phyloP scores from a whole-genome alignment of 139 green algal genomes.

The Chlorella sp. region DNA sequence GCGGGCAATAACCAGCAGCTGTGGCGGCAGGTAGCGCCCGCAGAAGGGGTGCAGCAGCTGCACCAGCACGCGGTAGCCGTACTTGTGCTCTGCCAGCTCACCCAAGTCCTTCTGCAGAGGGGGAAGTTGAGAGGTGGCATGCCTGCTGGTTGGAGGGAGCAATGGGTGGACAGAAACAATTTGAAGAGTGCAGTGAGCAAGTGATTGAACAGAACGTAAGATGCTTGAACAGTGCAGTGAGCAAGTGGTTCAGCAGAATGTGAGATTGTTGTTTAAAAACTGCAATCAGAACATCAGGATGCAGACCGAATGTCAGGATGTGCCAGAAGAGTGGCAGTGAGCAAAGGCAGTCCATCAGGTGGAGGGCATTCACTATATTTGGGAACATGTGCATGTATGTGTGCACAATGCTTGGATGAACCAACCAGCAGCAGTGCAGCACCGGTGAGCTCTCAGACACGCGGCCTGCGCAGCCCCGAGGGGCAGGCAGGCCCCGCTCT shows the following conservation, averaged over 20 bases:
- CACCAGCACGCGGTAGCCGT: conserved; percentile 67
- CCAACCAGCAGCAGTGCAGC: neutral
- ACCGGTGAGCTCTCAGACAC: conserved; percentile 58
- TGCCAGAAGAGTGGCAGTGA: neutral
- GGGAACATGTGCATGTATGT: too few species aligned
- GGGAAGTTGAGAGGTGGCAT: neutral
- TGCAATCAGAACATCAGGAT: neutral
- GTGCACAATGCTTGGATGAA: neutral
- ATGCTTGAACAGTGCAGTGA: neutral
- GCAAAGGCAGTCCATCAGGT: neutral
- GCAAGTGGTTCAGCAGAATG: neutral
- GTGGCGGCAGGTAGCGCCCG: conserved; percentile 71
- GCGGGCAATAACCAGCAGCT: conserved; percentile 61
- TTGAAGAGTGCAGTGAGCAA: neutral
- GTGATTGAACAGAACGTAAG: neutral
- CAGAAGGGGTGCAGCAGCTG: conserved; percentile 77
- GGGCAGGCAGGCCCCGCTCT: conserved; percentile 35
- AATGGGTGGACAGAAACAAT: too few species aligned
- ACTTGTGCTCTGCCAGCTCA: conserved; percentile 59
- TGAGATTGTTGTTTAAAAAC: neutral
- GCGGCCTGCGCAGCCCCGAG: conserved; percentile 17
- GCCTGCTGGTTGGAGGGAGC: neutral
- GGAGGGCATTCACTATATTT: too few species aligned
- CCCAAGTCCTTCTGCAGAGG: conserved; percentile 63
- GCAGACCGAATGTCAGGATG: neutral